Evolutionary conservation across 2,329 filamentous ascomycete genomes (phyloP).

Genomic region (Diaporthe batatas): DNA sequence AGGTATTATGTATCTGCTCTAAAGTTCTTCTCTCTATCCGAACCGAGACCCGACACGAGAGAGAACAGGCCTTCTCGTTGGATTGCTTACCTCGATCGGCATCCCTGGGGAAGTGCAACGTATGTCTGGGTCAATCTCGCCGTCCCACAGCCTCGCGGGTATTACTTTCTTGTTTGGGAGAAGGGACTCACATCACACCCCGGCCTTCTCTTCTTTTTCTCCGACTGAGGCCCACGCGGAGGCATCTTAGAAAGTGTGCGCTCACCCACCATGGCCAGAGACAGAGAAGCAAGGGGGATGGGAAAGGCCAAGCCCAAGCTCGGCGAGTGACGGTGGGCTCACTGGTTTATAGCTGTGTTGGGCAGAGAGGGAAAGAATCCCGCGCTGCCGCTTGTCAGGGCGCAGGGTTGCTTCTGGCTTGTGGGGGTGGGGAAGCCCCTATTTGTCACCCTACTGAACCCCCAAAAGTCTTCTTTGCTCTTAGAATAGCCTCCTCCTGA

Average conservation of each 20-base stretch:
- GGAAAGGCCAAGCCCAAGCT: background rate
- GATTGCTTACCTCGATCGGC: slow-evolving; percentile 24
- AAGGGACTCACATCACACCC: slow-evolving; percentile 17
- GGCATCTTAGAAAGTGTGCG: slow-evolving; percentile 24
- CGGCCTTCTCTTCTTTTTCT: slow-evolving; percentile 28
- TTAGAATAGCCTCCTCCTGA: background rate
- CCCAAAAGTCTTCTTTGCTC: too few species aligned
- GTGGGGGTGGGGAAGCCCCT: slow-evolving; percentile 1
- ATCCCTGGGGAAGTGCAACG: slow-evolving; percentile 6
- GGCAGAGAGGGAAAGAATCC: slow-evolving; percentile 26
- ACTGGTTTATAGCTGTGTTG: slow-evolving; percentile 27
- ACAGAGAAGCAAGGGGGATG: slow-evolving; percentile 13
- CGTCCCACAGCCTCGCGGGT: background rate
- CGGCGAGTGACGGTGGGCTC: slow-evolving; percentile 10
- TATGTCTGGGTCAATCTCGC: slow-evolving; percentile 5
- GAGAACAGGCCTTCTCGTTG: background rate
- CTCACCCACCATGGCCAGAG: slow-evolving; percentile 5
- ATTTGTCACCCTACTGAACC: too few species aligned
- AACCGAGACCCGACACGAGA: background rate
- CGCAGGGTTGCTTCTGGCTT: too few species aligned
- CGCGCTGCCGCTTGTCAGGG: slow-evolving; percentile 6
- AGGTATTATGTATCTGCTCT: too few species aligned
- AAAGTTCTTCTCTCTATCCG: background rate
- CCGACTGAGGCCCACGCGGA: slow-evolving; percentile 12
- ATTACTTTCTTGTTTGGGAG: slow-evolving; percentile 18